phyloP scores from a whole-genome alignment of 2,329 filamentous ascomycete species.

The Pseudocercospora vitis region DNA sequence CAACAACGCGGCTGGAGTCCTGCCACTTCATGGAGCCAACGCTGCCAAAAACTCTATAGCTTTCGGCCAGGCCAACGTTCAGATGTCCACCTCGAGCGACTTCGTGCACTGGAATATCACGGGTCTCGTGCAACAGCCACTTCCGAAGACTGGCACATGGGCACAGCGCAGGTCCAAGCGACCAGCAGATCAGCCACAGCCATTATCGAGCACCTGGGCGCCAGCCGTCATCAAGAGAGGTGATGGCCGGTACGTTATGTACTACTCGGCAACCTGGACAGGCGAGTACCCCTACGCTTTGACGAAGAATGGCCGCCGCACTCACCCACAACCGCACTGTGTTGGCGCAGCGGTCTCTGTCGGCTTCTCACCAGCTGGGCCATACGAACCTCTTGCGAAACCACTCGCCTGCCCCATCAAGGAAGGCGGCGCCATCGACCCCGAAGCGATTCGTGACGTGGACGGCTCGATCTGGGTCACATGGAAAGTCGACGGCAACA shows the following conservation, averaged over 20 bases:
- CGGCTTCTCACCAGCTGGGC: conserved; percentile 29
- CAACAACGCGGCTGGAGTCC: conserved; percentile 37
- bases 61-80: conserved; percentile 37
- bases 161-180: neutral
- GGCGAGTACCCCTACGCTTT: conserved; percentile 8
- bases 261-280: conserved; percentile 33
- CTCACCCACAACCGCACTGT: conserved; percentile 36
- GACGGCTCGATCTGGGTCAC: conserved; percentile 34
- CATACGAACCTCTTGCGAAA: conserved; percentile 30
- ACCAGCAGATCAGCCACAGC: conserved; percentile 12
- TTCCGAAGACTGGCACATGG: conserved; percentile 24
- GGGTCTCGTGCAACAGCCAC: conserved; percentile 19
- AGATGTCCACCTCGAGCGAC: conserved; percentile 41
- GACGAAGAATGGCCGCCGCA: neutral
- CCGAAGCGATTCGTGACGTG: conserved; percentile 33
- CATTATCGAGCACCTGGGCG: conserved; percentile 33
- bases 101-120: conserved; percentile 39
- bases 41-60: conserved; percentile 14
- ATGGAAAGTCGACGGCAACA: conserved; percentile 42
- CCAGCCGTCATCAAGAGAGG: conserved; percentile 34
- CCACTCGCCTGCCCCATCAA: conserved; percentile 33
- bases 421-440: conserved; percentile 39
- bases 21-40: conserved; percentile 23
- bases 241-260: conserved; percentile 37
- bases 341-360: conserved; percentile 37